These are phyloP conservation scores for Simplicillium aogashimaense DNA, from an alignment of 2,329 filamentous ascomycete genomes.

Conservation along the genomic window DNA sequence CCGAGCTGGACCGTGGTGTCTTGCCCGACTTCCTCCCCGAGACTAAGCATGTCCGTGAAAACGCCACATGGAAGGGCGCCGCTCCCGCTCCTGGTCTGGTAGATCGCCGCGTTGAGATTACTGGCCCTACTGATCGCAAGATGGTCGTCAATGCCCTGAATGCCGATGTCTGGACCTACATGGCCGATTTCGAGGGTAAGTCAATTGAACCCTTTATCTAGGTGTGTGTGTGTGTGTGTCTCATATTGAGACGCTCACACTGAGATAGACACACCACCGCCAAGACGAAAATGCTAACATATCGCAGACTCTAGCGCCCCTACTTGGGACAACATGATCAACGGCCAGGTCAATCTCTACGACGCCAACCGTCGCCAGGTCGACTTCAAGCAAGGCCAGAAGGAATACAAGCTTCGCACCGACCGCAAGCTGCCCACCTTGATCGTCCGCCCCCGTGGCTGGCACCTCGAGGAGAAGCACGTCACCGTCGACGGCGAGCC, in stretches of 20 bases:
- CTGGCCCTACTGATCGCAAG: constrained; percentile 92
- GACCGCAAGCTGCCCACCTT: constrained; percentile 79
- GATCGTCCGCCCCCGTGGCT: constrained; percentile 89
- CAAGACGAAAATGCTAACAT: too few relatives aligned
- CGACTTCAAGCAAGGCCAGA: constrained; percentile 90
- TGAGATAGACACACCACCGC: too few relatives aligned
- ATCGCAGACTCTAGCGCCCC: constrained; percentile 91
- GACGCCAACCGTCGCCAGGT: constrained; percentile 89
- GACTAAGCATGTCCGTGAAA: constrained; percentile 90
- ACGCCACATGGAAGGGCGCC: constrained; percentile 87
- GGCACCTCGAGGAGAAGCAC: constrained; percentile 98
- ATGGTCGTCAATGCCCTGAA: constrained; percentile 99
- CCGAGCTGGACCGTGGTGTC: constrained; percentile 81
- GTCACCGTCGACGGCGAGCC: constrained; percentile 91
- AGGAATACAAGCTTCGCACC: constrained; percentile 95
- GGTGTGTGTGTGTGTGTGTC: constrained; percentile 61
- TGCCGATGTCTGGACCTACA: constrained; percentile 95
- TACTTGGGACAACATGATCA: constrained; percentile 99
- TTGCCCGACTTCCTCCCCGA: constrained; percentile 92
- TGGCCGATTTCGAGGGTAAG: constrained; percentile 96
- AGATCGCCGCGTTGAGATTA: constrained; percentile 93
- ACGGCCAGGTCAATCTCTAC: constrained; percentile 94
- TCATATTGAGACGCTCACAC: background rate
- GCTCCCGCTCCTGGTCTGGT: constrained; percentile 84
- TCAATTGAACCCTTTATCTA: constrained; percentile 44